These are phyloP conservation scores for Closterium sp. DNA, from an alignment of 139 green algal species.

Conservation along the genomic window DNA sequence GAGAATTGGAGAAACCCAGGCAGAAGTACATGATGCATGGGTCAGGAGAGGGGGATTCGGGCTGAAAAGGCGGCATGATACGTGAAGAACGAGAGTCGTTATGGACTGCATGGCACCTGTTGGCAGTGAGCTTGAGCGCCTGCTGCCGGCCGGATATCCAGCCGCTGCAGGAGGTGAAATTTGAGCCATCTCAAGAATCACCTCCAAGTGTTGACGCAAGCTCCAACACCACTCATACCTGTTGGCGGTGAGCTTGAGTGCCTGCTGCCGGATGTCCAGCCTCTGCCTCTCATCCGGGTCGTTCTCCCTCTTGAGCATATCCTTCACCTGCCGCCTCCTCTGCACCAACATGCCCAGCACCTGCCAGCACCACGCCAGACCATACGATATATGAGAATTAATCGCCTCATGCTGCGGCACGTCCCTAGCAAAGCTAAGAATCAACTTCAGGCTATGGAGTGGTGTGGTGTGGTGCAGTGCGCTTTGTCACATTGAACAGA, in stretches of 20 bases:
- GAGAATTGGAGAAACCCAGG: constrained; percentile 85
- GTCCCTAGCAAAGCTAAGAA: too few species aligned
- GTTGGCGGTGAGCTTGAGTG: constrained; percentile 98
- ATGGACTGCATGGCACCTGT: too few species aligned
- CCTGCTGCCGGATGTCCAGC: constrained; percentile 84
- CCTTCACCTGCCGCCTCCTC: constrained; percentile 75
- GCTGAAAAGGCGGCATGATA: too few species aligned
- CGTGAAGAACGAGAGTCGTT: too few species aligned
- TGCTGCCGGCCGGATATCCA: too few species aligned
- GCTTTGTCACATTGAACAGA: too few species aligned
- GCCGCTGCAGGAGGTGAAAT: too few species aligned
- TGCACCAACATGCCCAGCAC: constrained; percentile 72
- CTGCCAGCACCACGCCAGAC: not conserved
- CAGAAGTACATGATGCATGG: constrained; percentile 84
- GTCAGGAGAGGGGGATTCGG: constrained; percentile 87
- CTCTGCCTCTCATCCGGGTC: constrained; percentile 66
- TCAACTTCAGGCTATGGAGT: too few species aligned
- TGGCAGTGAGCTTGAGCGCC: constrained; percentile 96
- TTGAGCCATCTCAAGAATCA: too few species aligned
- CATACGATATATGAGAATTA: not conserved
- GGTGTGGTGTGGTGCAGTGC: too few species aligned
- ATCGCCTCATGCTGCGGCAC: not conserved
- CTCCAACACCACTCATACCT: constrained; percentile 62
- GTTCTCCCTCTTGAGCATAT: constrained; percentile 76
- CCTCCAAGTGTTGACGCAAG: too few species aligned